A percentile compares a stretch with the other conserved stretches of the same genome.
These are phyloP conservation scores for Anisodus tanguticus DNA, from an alignment of 257 asterid genomes.

Conservation along the genomic window DNA sequence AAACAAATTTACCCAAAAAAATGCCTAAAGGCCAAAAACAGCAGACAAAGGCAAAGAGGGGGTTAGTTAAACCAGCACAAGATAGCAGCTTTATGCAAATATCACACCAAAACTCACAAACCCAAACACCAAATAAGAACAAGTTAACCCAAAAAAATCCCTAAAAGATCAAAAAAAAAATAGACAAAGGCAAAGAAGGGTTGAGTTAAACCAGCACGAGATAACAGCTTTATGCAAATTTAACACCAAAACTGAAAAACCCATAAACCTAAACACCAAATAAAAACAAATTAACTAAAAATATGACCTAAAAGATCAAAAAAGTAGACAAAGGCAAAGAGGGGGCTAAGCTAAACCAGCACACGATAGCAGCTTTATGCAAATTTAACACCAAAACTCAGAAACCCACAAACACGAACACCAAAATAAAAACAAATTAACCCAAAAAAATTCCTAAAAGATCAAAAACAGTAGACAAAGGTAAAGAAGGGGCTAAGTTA, in stretches of 20 bases:
- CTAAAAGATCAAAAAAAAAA: background rate
- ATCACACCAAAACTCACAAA: background rate
- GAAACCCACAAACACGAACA: background rate
- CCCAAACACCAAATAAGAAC: background rate
- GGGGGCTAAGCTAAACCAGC: background rate
- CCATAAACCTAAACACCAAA: conserved; percentile 4
- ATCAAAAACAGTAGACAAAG: background rate
- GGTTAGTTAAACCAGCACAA: background rate
- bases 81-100: background rate
- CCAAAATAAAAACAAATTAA: background rate
- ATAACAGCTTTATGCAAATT: too few species aligned
- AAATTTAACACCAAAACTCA: background rate
- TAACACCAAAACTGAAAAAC: background rate
- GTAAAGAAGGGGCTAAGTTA: too few species aligned
- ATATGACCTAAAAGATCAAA: too few species aligned
- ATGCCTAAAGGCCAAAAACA: background rate
- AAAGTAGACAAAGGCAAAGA: background rate
- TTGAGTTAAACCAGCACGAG: too few species aligned
- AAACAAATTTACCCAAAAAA: background rate
- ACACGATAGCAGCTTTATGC: background rate
- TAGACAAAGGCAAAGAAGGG: background rate
- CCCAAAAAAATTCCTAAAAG: background rate
- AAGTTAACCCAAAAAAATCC: background rate
- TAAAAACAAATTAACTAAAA: background rate
- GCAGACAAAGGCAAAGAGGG: background rate